Conservation (phyloP, 148 eudicot genomes). For the Fallopia convolvulus region DNA sequence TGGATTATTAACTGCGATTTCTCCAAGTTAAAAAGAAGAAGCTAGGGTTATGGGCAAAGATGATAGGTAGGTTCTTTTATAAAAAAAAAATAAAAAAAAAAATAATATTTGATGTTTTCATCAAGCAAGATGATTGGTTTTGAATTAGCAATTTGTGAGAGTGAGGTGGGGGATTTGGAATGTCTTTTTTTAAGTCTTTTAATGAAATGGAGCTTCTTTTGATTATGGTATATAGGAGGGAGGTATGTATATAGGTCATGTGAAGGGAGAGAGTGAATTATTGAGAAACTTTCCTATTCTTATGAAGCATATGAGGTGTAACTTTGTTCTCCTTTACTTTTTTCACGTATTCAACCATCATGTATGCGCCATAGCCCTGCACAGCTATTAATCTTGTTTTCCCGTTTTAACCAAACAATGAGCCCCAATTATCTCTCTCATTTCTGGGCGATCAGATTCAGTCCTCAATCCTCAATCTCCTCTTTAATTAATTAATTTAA, state of each 20-base stretch:
- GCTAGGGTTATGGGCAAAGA: background rate
- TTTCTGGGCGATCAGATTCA: background rate
- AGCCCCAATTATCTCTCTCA: background rate
- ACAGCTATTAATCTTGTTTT: background rate
- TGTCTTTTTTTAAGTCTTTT: background rate
- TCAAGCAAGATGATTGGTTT: background rate
- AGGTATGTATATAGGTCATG: background rate
- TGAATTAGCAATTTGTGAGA: background rate
- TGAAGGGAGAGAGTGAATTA: constrained; percentile 5
- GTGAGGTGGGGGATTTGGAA: background rate
- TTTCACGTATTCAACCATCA: background rate
- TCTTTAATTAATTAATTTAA: background rate
- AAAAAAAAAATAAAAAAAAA: no score
- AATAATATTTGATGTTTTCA: background rate
- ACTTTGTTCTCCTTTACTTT: background rate
- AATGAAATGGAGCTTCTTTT: background rate
- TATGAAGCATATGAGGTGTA: background rate
- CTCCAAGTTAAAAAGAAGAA: background rate
- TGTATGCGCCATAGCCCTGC: constrained; percentile 1
- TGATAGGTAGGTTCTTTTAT: background rate
- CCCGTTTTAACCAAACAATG: background rate
- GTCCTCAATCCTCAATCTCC: background rate
- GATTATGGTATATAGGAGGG: background rate
- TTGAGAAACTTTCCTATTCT: background rate
- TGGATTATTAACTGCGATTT: no score